Conservation (phyloP, 2,329 filamentous ascomycete species). For the Myriosclerotinia curreyana region DNA sequence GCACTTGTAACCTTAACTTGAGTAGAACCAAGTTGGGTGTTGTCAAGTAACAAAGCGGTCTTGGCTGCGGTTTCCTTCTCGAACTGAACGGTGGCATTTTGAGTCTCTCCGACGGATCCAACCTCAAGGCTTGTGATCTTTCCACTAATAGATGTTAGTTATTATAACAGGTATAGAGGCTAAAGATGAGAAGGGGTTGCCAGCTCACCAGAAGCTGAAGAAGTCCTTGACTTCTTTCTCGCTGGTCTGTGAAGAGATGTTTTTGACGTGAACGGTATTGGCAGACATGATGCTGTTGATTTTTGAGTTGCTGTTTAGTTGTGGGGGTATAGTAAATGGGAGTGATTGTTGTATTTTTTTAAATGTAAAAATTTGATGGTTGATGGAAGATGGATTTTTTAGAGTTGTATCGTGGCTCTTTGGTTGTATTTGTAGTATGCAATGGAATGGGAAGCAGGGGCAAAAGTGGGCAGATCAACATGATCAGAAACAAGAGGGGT, state of each 20-base stretch:
- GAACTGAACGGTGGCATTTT: conserved; percentile 90
- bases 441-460: conserved; percentile 2
- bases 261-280: conserved; percentile 77
- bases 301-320: not conserved
- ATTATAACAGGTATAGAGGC: not conserved
- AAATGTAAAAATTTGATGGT: not conserved
- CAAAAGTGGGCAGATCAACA: conserved; percentile 17
- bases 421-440: conserved; percentile 14
- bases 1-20: conserved; percentile 73
- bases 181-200: not conserved
- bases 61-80: conserved; percentile 96
- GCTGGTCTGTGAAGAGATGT: conserved; percentile 76
- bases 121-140: conserved; percentile 86
- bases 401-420: conserved; percentile 8
- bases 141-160: conserved; percentile 56
- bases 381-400: not conserved
- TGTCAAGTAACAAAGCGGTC: conserved; percentile 93
- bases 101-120: conserved; percentile 62
- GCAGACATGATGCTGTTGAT: conserved; percentile 34
- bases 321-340: not conserved
- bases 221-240: conserved; percentile 94
- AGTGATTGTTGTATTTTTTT: not conserved
- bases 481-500: conserved; percentile 10
- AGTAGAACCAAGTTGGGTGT: conserved; percentile 87
- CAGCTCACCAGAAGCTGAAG: conserved; percentile 85